Evolutionary conservation across 768 basidiomycete species (phyloP).

Genomic region (Dentipellis fragilis): DNA sequence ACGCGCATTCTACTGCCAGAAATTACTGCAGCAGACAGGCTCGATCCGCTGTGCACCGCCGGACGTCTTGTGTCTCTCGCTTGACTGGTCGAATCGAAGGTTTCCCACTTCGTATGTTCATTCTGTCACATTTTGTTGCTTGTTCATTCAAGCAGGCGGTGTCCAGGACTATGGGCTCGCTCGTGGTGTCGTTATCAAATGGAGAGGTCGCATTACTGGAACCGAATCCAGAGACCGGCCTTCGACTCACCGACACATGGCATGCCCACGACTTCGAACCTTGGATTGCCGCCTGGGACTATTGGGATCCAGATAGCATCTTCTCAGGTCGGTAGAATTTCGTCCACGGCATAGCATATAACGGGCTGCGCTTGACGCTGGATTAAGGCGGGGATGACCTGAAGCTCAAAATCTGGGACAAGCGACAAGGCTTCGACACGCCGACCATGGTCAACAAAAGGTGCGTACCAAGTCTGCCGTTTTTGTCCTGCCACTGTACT

Average conservation of each 20-base stretch:
- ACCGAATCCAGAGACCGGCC: conserved; percentile 32
- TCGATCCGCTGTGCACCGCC: conserved; percentile 38
- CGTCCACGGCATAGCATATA: too few species aligned
- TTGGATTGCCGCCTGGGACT: conserved; percentile 89
- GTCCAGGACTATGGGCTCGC: conserved; percentile 37
- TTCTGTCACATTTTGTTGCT: neutral
- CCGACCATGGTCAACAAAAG: conserved; percentile 69
- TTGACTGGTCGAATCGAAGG: conserved; percentile 85
- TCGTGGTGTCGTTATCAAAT: conserved; percentile 78
- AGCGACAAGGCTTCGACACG: conserved; percentile 46
- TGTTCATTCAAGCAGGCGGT: neutral
- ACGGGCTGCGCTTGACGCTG: too few species aligned
- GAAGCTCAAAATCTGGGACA: conserved; percentile 86
- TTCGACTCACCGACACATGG: conserved; percentile 53
- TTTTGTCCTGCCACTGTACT: neutral
- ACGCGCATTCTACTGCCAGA: conserved; percentile 3
- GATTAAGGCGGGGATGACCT: conserved; percentile 83
- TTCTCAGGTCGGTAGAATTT: conserved; percentile 59
- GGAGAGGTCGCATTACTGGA: conserved; percentile 59
- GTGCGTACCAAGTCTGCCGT: conserved; percentile 23
- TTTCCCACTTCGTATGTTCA: conserved; percentile 32
- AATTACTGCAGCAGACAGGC: conserved; percentile 27
- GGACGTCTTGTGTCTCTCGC: conserved; percentile 71
- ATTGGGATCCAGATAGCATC: conserved; percentile 69
- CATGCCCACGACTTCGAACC: conserved; percentile 88